Evolutionary conservation across 805 yeast species (phyloP), one percentile per base, ranked within the genome.

Genomic region (Schwanniomyces yamadae): DNA sequence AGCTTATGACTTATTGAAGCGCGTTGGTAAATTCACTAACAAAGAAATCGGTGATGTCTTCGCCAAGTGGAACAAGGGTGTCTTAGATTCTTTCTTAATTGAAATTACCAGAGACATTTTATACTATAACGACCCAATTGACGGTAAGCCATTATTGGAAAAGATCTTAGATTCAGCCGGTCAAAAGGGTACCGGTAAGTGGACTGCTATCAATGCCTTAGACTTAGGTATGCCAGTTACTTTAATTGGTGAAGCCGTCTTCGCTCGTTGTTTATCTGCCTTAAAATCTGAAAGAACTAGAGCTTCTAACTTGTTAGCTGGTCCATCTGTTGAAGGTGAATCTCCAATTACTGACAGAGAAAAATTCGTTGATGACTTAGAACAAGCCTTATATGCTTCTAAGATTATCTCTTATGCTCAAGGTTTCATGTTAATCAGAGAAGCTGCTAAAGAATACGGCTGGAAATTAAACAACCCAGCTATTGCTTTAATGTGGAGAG

Each of bases 401-500:
- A 91, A 91, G 84, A 86, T 91, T 61, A 91, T 91, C 65, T 93
- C 98, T 27, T 91, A 91, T 69, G 95, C 98, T 54, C 99, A 91
- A 78, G 99, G 99, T 68, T 91, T 91, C 86, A 93, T 91, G 97
- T 80, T 91, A 66, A 89, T 91, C 73, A 87, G 95, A 69, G 96
- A 91, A 72, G 98, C 98, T 55, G 98, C 96, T 52, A 83, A 79
- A 71, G 95, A 88, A 68, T 91, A 88, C 79, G 82, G 82, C 61
- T 91, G 99, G 99, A 82, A 86, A 70, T 78, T 91, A 66, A 93
- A 91, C 84, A 85, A 87, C 82, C 96, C 98, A 55, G 93, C 95
- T 42, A 93, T 93, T 57, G 98, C 98, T 54, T 80, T 93, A 59
- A 91, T 91, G 98, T 91, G 99, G 99, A 84, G 99, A 80, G 99